Evolutionary conservation across 805 yeast species (phyloP), one percentile per base, ranked within the genome.

Genomic region (Sugiyamaella lignohabitans): DNA sequence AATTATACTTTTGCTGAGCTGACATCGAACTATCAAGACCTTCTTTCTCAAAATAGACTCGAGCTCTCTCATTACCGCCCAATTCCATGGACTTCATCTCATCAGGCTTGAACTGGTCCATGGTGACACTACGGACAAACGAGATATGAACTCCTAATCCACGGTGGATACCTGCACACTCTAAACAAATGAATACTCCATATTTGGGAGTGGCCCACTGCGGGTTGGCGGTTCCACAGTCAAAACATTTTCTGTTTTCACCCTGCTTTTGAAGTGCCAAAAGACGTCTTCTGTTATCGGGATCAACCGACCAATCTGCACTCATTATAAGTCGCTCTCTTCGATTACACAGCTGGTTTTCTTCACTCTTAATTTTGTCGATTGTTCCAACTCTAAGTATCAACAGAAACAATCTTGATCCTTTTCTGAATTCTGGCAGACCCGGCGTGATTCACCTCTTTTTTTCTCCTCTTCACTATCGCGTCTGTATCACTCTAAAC

Each of bases 171-270:
- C 99, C 99, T 17, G 98, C 98, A 71, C 98, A 93, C 64, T 93
- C 99, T 36, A 93, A 75, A 67, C 98, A 93, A 61, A 93, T 91
- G 67, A 89, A 93, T 51, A 93, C 85, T 50, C 98, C 98, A 68
- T 91, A 88, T 66, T 93, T 93, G 32, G 98, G 98, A 11, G 96
- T 87, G 1, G 98, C 97, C 98, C 98, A 93, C 66, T 93, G 98
- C 6, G 98, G 98, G 63, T 89, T 91, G 49, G 95, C 96, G 1
- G 97, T 95, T 34, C 71, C 74, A 67, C 98, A 93, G 65, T 93
- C 98, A 65, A 87, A 84, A 67, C 98, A 93, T 64, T 79, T 82
- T 69, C 84, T 87, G 71, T 88, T 87, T 11, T 72, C 82, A 22
- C 91, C 95, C 40, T 72, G 71, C 62, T 87, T 87, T 61, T 91